Base-by-base conservation (phyloP, 2,329 filamentous ascomycete species). In the Nigrospora oryzae region DNA sequence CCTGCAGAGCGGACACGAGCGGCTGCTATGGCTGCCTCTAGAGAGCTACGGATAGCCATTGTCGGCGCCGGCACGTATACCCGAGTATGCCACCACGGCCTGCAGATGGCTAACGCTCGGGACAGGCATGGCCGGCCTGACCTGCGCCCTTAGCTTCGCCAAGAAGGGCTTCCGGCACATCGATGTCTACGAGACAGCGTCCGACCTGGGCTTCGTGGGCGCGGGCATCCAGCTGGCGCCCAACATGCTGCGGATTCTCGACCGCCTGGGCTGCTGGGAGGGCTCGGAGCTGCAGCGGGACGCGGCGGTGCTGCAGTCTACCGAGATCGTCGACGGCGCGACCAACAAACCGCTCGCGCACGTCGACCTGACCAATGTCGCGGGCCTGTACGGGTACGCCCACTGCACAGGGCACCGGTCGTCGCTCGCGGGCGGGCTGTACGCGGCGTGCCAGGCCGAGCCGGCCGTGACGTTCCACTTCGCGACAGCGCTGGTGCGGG, bases 221-320 rank as follows among this genome's bases (percentile, higher is more conserved):
- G 88, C 88, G 1, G 88, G 88, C 5, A 91, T 93, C 52, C 88
- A 94, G 60, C 72, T 91, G 46, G 85, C 87, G 0, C 87, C 87
- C 0, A 94, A 93, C 53, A 85, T 91, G 75, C 81, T 83, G 4
- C 77, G 85, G 2, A 84, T 93, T 10, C 72, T 93, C 12, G 82
- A 88, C 57, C 69, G 74, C 13, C 67, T 90, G 35, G 86, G 83
- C 11, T 84, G 84, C 47, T 91, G 86, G 86, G 65, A 74, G 36
- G 46, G 49, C 16, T 57, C 43, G 15, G 70, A 74, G 14, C 87
- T 93, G 49, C 78, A 78, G 50, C 74, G 70, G 34, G 84, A 89
- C 59, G 84, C 84, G 3, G 86, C 86, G 0, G 75, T 83, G 47
- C 74, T 89, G 47, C 74, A 73, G 47, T 80, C 82, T 46, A 88